Evolutionary conservation across 441 rosid genomes (phyloP), one percentile per base, ranked within the genome.

Genomic region (Iberis amara): DNA sequence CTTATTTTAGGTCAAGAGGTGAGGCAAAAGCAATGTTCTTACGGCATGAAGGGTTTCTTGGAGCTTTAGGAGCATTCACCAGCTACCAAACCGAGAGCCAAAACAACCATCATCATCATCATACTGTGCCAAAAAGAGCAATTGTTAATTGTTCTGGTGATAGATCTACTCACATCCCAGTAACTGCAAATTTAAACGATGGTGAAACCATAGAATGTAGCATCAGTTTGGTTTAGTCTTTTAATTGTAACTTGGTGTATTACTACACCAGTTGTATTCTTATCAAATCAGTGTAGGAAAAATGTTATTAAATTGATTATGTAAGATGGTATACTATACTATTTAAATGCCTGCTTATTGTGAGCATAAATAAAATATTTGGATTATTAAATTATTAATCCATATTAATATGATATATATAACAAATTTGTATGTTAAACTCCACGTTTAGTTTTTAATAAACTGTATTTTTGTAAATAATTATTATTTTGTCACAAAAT

Each of bases 21-120:
- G 95, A 87, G 68, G 95, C 89, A 7, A 76, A 90, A 65, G 96
- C 98, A 62, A 79, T 87, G 95, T 90, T 85, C 57, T 70, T 90
- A 66, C 59, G 78, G 40, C 96, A 90, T 43, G 96, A 87, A 83
- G 98, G 96, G 36, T 90, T 90, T 77, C 82, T 90, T 45, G 98
- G 98, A 62, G 92, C 80, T 37, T 56, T 82, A 61, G 95, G 97
- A n/a, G 90, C 97, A 36, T 82, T 79, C 67, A 59, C 62, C 11
- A 80, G 83, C 69, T 79, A 80, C 44, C 73, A 70, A 59, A 37
- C 37, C 0, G 12, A 47, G 13, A 59, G 41, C 45, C 36, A 2
- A 10, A 47, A 8, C 37, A 56, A 59, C 24, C 59, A 28, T 13
- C 41, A 1, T n/a, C 53, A 31, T 15, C 56, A 66, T 4, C 65